phyloP scores from a whole-genome alignment of 2,329 filamentous ascomycete genomes.

The Monosporascus sp. region DNA sequence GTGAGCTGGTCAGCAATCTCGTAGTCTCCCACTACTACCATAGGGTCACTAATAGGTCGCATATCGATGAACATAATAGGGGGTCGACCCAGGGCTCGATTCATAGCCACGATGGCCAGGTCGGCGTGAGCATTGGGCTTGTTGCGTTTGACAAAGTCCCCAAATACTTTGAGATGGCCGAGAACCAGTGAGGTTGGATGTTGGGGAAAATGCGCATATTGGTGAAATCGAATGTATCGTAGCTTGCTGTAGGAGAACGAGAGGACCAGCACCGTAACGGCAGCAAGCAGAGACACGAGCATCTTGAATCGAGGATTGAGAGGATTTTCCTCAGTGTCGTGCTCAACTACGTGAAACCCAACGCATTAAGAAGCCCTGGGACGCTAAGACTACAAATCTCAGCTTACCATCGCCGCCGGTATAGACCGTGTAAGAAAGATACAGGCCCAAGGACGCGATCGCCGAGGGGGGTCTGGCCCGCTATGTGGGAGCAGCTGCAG shows the following conservation, averaged over 20 bases:
- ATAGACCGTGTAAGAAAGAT: no score
- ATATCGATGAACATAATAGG: constrained; percentile 30
- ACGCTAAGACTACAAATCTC: no score
- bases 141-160: background rate
- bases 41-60: constrained; percentile 27
- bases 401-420: no score
- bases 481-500: no score
- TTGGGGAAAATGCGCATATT: constrained; percentile 2
- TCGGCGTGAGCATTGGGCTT: background rate
- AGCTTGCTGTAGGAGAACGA: background rate
- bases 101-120: constrained; percentile 18
- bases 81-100: constrained; percentile 25
- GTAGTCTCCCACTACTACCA: constrained; percentile 28
- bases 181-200: constrained; percentile 1
- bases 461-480: no score
- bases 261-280: no score
- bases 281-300: no score
- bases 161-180: constrained; percentile 2
- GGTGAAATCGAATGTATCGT: constrained; percentile 1
- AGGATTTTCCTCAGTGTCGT: no score
- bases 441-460: no score
- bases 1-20: constrained; percentile 34
- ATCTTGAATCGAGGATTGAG: no score
- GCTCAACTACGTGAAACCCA: no score
- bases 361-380: no score